These are phyloP conservation scores for Silybum marianum DNA, from an alignment of 129 eudicot species.

Conservation along the genomic window DNA sequence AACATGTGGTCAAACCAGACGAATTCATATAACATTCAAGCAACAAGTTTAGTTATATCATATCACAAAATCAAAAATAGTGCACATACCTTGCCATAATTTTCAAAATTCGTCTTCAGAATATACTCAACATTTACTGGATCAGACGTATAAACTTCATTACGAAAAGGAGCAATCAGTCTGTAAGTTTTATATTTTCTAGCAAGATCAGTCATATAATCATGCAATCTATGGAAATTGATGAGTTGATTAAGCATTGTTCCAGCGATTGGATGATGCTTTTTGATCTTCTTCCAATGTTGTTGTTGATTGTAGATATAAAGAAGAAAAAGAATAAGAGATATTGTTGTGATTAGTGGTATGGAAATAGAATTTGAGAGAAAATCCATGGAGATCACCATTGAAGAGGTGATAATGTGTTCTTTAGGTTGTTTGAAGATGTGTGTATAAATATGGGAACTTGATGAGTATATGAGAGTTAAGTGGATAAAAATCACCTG, in stretches of 20 bases:
- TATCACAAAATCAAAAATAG: background rate
- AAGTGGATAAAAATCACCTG: no score
- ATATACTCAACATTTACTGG: constrained; percentile 27
- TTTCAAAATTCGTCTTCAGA: constrained; percentile 24
- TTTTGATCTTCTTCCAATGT: constrained; percentile 2
- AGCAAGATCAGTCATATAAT: constrained; percentile 72
- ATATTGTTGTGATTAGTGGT: background rate
- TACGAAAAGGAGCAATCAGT: constrained; percentile 39
- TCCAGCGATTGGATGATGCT: constrained; percentile 34
- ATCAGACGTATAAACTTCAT: constrained; percentile 53
- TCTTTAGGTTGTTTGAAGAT: background rate
- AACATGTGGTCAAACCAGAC: no score
- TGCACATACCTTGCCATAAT: constrained; percentile 26
- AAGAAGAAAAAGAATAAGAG: background rate
- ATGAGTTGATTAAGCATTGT: constrained; percentile 47
- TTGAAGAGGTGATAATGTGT: background rate
- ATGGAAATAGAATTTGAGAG: constrained; percentile 4
- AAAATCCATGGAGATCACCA: constrained; percentile 7
- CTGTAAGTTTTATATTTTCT: constrained; percentile 50
- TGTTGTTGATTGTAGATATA: constrained; percentile 12
- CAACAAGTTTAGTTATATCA: background rate
- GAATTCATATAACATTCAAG: no score
- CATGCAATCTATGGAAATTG: constrained; percentile 54
- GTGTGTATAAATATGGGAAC: background rate
- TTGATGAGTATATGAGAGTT: no score